phyloP scores from a whole-genome alignment of 108 stramenopile genomes.

The Nitzschia inconspicua region DNA sequence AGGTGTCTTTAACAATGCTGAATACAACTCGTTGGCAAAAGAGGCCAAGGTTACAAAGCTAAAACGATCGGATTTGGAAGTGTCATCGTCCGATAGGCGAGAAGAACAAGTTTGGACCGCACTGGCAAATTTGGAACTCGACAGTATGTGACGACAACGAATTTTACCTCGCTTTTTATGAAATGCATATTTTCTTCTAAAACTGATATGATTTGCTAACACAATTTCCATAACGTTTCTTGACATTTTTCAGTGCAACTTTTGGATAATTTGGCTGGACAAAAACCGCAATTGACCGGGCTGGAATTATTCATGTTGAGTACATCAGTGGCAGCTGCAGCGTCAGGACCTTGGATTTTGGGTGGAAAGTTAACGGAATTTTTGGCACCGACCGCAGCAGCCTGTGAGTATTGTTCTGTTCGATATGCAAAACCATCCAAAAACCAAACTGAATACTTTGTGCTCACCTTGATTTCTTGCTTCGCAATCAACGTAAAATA shows the following conservation, averaged over 20 bases:
- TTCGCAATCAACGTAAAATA: slow-evolving; percentile 12
- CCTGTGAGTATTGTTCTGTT: slow-evolving; percentile 19
- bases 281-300: slow-evolving; percentile 57
- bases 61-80: too few relatives aligned
- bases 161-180: not conserved
- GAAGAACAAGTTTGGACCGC: slow-evolving; percentile 41
- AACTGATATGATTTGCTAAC: not conserved
- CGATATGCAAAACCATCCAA: not conserved
- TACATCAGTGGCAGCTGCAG: slow-evolving; percentile 53
- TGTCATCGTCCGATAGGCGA: slow-evolving; percentile 2
- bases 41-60: not conserved
- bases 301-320: slow-evolving; percentile 60
- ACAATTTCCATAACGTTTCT: not conserved
- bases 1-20: slow-evolving; percentile 4
- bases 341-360: slow-evolving; percentile 60
- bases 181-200: not conserved
- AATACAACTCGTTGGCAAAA: not conserved
- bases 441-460: not conserved
- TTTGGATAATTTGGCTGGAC: slow-evolving; percentile 56
- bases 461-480: not conserved
- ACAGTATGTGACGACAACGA: slow-evolving; percentile 27
- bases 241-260: slow-evolving; percentile 49
- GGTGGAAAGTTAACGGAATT: slow-evolving; percentile 67
- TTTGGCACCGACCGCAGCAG: slow-evolving; percentile 57
- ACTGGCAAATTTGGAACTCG: slow-evolving; percentile 36